Evolutionary conservation across 1,284 basidiomycete genomes (phyloP), one percentile per base, ranked within the genome.

Genomic region (Cerrena zonata): DNA sequence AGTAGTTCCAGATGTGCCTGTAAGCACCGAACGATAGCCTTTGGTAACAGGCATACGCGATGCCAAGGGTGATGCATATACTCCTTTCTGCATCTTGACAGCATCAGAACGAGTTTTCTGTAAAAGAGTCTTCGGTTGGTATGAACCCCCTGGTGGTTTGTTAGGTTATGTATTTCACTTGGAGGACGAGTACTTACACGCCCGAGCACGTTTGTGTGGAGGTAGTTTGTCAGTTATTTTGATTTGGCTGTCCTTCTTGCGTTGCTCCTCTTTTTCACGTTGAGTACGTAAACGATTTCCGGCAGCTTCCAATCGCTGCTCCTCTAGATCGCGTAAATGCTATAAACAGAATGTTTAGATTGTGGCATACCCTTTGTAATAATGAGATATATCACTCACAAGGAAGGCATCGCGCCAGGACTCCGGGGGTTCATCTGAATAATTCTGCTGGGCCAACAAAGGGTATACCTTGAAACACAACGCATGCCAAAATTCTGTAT

Each of bases 71-170:
- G 75, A 65, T 45, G 70, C 21, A 60, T 79, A 86, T 57, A 84
- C 67, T 26, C 76, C 77, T 62, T 78, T 80, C 63, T 82, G 82
- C 41, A 84, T 65, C 60, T 79, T 84, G 37, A 77, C 80, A 12
- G 85, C 82, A 59, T 88, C 82, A 27, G 73, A 72, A 53, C 77
- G 76, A 5, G 87, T 84, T 69, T 86, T 89, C 69, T 89, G 84
- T 57, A 90, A 81, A 11, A 90, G 70, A 10, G 82, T 76, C 69
- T 83, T 88, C 18, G 82, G 81, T 55, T 74, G 78, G 40, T 65
- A 55, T 24, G 65, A 61, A 40, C 71, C 73, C 80, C 82, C 82
- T 84, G 56, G 24, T 50, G 50, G 51, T 23, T n/a, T n/a, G n/a
- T n/a, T n/a, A n/a, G n/a, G n/a, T n/a, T n/a, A n/a, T n/a, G n/a